Evolutionary conservation across 2,329 filamentous ascomycete species (phyloP).

Genomic region (Scedosporium minutisporum): DNA sequence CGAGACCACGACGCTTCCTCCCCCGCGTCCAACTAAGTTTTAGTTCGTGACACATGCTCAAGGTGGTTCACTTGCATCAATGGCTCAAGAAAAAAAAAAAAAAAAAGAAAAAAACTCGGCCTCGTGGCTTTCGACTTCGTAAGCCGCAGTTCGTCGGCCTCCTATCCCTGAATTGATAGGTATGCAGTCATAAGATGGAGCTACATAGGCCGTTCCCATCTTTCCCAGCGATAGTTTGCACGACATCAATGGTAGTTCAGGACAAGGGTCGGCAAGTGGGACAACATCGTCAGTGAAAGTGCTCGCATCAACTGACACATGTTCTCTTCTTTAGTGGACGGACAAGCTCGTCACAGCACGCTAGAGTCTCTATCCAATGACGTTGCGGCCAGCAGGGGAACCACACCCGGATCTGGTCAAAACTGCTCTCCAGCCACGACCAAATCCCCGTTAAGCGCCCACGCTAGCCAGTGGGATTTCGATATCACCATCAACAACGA

Average conservation of each 20-base stretch:
- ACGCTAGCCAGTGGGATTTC: conserved; percentile 2
- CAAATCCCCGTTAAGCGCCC: conserved; percentile 3
- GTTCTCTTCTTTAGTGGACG: neutral
- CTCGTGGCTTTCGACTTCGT: too few relatives aligned
- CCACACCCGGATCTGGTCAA: neutral
- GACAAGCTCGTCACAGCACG: neutral
- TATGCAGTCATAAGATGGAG: too few relatives aligned
- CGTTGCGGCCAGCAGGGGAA: neutral
- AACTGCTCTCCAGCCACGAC: neutral
- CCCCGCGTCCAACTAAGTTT: neutral
- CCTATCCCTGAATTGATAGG: too few relatives aligned
- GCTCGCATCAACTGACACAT: neutral
- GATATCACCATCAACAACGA: neutral
- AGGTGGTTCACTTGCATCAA: too few relatives aligned
- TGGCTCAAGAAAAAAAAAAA: too few relatives aligned
- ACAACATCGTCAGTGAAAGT: neutral
- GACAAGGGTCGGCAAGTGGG: too few relatives aligned
- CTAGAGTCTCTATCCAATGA: neutral
- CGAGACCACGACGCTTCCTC: neutral
- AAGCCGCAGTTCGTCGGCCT: too few relatives aligned
- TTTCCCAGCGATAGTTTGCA: too few relatives aligned
- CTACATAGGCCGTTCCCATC: too few relatives aligned
- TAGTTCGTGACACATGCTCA: neutral
- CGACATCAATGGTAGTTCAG: too few relatives aligned
- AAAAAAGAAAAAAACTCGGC: too few relatives aligned